Evolutionary conservation across 2,329 filamentous ascomycete species (phyloP).

Genomic region (Hypoxylon sp.): DNA sequence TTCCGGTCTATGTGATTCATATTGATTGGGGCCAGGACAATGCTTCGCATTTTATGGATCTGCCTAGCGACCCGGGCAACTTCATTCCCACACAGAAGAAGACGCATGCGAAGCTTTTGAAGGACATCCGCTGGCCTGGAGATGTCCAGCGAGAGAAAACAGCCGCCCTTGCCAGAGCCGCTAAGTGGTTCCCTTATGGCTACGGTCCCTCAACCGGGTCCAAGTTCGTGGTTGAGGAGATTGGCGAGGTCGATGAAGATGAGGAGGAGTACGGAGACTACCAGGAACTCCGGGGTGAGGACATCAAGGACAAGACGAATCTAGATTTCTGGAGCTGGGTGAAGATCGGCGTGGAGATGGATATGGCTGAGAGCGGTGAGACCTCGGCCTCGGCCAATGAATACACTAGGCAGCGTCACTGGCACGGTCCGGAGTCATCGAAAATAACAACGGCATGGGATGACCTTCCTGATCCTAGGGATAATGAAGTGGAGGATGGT

Average conservation of each 20-base stretch:
- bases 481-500: constrained; percentile 10
- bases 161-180: constrained; percentile 58
- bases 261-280: constrained; percentile 62
- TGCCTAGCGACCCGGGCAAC: constrained; percentile 41
- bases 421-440: constrained; percentile 14
- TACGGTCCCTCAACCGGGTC: constrained; percentile 61
- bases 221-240: constrained; percentile 62
- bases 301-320: constrained; percentile 39
- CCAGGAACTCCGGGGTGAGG: constrained; percentile 53
- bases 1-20: constrained; percentile 63
- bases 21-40: constrained; percentile 58
- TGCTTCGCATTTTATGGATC: constrained; percentile 48
- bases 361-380: constrained; percentile 20
- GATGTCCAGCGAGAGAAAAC: constrained; percentile 57
- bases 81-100: constrained; percentile 43
- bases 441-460: constrained; percentile 21
- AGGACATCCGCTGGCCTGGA: constrained; percentile 51
- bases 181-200: constrained; percentile 64
- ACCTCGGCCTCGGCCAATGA: constrained; percentile 3
- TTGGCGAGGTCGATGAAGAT: constrained; percentile 60
- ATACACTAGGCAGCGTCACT: constrained; percentile 30
- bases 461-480: constrained; percentile 23
- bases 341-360: constrained; percentile 43
- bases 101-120: constrained; percentile 38
- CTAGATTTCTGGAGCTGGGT: constrained; percentile 49